Percentiles rank a stretch among this genome's conserved stretches.
phyloP scores from a whole-genome alignment of 345 rosid species.

The Psidium friedrichsthalianum region DNA sequence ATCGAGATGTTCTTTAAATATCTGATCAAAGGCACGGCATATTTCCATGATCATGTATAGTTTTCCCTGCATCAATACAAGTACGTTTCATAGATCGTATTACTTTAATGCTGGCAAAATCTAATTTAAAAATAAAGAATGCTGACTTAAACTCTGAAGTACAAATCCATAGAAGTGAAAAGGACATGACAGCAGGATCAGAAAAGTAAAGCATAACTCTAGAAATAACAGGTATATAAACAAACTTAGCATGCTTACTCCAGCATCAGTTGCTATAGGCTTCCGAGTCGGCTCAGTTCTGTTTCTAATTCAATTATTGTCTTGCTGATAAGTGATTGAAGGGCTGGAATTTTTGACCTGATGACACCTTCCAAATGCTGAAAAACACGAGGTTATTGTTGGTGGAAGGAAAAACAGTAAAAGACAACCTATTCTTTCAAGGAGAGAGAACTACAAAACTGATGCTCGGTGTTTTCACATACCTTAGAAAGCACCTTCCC shows the following conservation, averaged over 20 bases:
- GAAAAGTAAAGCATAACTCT: background rate
- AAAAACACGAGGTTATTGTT: conserved; percentile 17
- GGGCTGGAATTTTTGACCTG: conserved; percentile 88
- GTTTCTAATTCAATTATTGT: conserved; percentile 74
- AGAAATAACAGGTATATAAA: background rate
- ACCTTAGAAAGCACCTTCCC: conserved; percentile 97
- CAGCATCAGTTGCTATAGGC: conserved; percentile 88
- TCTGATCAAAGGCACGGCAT: conserved; percentile 87
- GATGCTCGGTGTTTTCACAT: background rate
- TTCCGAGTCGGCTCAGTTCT: conserved; percentile 80
- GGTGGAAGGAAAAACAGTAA: background rate
- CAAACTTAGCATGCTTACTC: conserved; percentile 41
- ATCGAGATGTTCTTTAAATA: conserved; percentile 89
- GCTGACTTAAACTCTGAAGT: background rate
- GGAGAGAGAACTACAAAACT: background rate
- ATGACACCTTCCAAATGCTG: conserved; percentile 97
- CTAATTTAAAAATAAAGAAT: background rate
- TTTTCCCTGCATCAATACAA: conserved; percentile 47
- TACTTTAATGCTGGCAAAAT: background rate
- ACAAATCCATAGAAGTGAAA: background rate
- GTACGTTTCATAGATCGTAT: background rate
- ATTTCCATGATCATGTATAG: conserved; percentile 91
- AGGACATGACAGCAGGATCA: background rate
- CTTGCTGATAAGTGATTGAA: conserved; percentile 80
- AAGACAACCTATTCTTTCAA: background rate